A percentile compares a stretch with the other conserved stretches of the same genome.
Conservation (phyloP, 768 basidiomycete genomes). For the Mycena maculata region DNA sequence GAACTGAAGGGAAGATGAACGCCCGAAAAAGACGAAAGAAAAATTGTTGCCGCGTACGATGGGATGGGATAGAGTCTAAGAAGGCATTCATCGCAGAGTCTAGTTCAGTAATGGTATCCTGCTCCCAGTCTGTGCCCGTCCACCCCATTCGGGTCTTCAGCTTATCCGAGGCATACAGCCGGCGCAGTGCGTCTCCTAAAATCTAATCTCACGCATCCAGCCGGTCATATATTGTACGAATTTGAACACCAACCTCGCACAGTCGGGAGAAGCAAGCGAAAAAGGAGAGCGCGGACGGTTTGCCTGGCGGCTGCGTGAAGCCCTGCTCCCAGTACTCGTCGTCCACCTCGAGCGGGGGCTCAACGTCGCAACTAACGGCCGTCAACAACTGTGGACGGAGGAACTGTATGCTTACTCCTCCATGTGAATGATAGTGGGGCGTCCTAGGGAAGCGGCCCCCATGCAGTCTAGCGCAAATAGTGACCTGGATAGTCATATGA, state of each 20-base stretch:
- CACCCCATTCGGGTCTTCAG: constrained; percentile 48
- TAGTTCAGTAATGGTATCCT: constrained; percentile 58
- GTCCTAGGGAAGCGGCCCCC: constrained; percentile 54
- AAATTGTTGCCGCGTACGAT: constrained; percentile 41
- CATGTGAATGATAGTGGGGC: constrained; percentile 64
- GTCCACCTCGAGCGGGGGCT: constrained; percentile 60
- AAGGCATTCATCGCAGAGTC: constrained; percentile 64
- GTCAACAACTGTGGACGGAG: not conserved
- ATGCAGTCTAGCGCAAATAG: constrained; percentile 46
- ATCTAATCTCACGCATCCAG: constrained; percentile 5
- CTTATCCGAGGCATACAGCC: constrained; percentile 47
- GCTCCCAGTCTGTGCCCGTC: constrained; percentile 52
- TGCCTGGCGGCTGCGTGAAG: constrained; percentile 59
- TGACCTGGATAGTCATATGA: constrained; percentile 37
- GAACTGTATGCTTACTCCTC: constrained; percentile 54
- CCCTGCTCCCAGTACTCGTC: constrained; percentile 69
- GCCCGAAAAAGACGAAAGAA: not conserved
- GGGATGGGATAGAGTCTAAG: constrained; percentile 60
- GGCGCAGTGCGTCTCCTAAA: constrained; percentile 24
- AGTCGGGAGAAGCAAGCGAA: constrained; percentile 54
- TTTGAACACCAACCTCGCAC: constrained; percentile 45
- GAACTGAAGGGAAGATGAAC: constrained; percentile 38
- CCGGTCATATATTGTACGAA: not conserved
- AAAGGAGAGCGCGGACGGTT: constrained; percentile 50
- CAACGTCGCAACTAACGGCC: constrained; percentile 59